Evolutionary conservation across 1,139 yeast genomes (phyloP), one percentile per base, ranked within the genome.

Genomic region (Debaryomyces psychrophilus): DNA sequence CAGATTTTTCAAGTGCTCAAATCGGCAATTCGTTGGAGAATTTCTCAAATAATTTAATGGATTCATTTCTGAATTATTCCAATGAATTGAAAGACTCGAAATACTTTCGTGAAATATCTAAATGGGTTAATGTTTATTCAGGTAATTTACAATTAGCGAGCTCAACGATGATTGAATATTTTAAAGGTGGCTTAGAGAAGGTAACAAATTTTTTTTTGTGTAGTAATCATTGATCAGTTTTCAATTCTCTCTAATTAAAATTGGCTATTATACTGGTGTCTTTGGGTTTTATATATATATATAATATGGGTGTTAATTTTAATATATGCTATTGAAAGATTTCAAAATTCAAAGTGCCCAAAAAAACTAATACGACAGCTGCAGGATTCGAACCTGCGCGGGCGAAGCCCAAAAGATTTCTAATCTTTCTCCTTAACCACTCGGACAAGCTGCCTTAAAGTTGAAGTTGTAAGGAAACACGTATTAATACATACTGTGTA

Each of bases 371-470:
- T 55, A 52, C 78, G 80, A 75, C 79, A 73, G 69, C 79, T 72
- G 79, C 80, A 74, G 79, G 80, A 73, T 64, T 75, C 80, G 79
- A 74, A 74, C 80, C 79, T 73, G 79, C 79, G 79, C 78, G 79
- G 79, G 79, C 79, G 68, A 59, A 73, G 79, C 79, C 79, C 79
- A 75, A 74, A 71, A 75, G 79, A 73, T 73, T 73, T 74, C 78
- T 68, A 74, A 73, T 74, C 79, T 74, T 71, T 74, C 79, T 73
- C 79, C 79, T 74, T 74, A 74, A 73, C 79, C 79, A 67, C 79
- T 74, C 79, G 79, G 79, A 73, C 79, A 74, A 71, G 77, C 69
- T 72, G 78, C 77, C 77, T 45, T 8, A 17, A 8, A 9, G 2
- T 12, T 31, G 28, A 22, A 22, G 4, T 8, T 17, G 12, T 17